phyloP scores from a whole-genome alignment of 345 rosid species.

The Corchorus capsularis region DNA sequence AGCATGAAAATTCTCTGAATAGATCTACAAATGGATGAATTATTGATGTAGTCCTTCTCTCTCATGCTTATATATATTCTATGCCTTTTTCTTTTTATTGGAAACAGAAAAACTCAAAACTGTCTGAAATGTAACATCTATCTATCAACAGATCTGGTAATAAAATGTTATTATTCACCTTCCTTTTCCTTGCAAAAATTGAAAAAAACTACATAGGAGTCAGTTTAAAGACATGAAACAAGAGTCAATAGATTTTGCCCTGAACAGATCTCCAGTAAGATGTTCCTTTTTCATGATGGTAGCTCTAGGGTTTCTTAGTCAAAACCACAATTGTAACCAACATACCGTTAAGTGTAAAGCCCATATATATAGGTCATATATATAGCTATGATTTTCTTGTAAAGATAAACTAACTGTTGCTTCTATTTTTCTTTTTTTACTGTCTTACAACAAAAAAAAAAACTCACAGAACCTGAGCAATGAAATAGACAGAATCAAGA shows the following conservation, averaged over 20 bases:
- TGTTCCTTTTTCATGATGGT: background rate
- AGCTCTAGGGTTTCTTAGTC: conserved; percentile 13
- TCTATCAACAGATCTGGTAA: background rate
- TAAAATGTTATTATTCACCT: background rate
- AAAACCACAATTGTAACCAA: conserved; percentile 1
- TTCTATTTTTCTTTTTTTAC: background rate
- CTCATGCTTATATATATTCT: conserved; percentile 11
- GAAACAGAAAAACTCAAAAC: conserved; percentile 9
- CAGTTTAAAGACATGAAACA: conserved; percentile 3
- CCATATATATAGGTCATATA: background rate
- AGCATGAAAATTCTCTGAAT: conserved; percentile 46
- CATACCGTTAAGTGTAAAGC: background rate
- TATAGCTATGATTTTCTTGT: background rate
- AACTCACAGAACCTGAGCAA: conserved; percentile 47
- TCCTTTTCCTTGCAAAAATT: conserved; percentile 12
- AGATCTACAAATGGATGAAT: conserved; percentile 63
- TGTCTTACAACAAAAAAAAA: background rate
- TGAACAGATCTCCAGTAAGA: conserved; percentile 12
- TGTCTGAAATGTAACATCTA: background rate
- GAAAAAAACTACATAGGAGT: conserved; percentile 19
- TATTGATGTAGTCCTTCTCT: background rate
- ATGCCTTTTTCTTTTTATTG: conserved; percentile 16
- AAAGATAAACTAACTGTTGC: background rate
- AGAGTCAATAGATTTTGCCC: background rate
- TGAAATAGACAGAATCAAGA: conserved; percentile 56